Evolutionary conservation across 768 basidiomycete genomes (phyloP).

Genomic region (Termitomyces sp.): DNA sequence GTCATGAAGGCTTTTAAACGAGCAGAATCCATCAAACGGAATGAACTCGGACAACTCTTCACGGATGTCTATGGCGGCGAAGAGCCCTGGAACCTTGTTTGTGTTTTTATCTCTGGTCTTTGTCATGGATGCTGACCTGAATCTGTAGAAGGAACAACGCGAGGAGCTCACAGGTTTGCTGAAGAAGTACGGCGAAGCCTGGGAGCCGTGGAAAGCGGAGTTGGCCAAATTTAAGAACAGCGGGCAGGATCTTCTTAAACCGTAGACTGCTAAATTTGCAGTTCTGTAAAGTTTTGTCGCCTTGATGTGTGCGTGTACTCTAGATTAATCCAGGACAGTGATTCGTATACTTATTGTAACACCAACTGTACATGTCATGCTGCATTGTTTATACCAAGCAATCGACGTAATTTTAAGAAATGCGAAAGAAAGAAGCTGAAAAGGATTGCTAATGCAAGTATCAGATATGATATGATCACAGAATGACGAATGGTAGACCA

Average conservation of each 20-base stretch:
- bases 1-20: conserved; percentile 76
- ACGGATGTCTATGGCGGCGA: conserved; percentile 85
- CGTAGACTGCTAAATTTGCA: background rate
- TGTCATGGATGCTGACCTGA: background rate
- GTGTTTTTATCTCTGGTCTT: conserved; percentile 24
- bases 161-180: conserved; percentile 70
- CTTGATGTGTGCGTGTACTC: background rate
- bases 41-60: conserved; percentile 76
- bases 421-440: background rate
- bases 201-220: conserved; percentile 85
- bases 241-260: conserved; percentile 51
- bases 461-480: background rate
- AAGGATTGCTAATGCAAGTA: background rate
- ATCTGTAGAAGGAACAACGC: conserved; percentile 72
- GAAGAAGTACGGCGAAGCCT: conserved; percentile 80
- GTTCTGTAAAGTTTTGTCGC: background rate
- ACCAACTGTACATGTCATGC: background rate
- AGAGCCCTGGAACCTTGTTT: conserved; percentile 78
- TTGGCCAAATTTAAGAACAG: conserved; percentile 69
- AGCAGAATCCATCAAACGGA: conserved; percentile 65
- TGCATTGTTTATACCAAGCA: background rate
- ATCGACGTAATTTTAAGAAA: background rate
- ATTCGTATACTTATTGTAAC: background rate
- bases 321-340: background rate
- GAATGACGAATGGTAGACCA: background rate